A percentile compares a stretch with the other conserved stretches of the same genome.
Conservation (phyloP, 306 rosid genomes). For the Trifolium pratense region DNA sequence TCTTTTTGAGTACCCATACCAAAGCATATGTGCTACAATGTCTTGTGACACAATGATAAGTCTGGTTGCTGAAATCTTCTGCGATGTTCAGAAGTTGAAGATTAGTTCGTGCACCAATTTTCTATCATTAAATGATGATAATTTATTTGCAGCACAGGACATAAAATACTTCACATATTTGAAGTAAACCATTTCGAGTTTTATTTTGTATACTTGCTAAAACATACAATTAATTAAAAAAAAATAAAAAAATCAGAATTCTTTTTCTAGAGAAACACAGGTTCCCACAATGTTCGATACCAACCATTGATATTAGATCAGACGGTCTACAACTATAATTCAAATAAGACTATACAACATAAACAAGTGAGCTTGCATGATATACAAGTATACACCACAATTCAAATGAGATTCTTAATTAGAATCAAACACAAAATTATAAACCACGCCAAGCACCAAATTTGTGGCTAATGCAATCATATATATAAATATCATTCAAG, state of each 20-base stretch:
- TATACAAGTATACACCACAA: not conserved
- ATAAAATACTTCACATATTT: not conserved
- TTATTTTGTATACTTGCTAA: not conserved
- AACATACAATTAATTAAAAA: not conserved
- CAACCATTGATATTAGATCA: no score
- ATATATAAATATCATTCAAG: slow-evolving; percentile 16
- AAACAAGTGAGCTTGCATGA: not conserved
- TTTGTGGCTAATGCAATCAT: not conserved
- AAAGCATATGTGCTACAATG: not conserved
- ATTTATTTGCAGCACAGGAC: not conserved
- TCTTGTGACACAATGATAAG: not conserved
- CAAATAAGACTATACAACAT: no score
- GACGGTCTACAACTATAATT: no score
- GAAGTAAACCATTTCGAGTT: not conserved
- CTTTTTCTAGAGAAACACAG: no score
- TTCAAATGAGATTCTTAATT: not conserved
- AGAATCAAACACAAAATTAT: not conserved
- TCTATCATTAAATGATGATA: not conserved
- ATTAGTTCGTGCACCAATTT: not conserved
- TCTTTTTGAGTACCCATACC: not conserved
- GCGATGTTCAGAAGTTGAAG: not conserved
- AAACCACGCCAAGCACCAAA: slow-evolving; percentile 11
- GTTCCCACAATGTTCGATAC: no score
- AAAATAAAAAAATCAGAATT: no score
- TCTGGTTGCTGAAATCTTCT: not conserved